Conservation (phyloP, 192 early-diverging fungal genomes). For the Irineochytrium annulatum region DNA sequence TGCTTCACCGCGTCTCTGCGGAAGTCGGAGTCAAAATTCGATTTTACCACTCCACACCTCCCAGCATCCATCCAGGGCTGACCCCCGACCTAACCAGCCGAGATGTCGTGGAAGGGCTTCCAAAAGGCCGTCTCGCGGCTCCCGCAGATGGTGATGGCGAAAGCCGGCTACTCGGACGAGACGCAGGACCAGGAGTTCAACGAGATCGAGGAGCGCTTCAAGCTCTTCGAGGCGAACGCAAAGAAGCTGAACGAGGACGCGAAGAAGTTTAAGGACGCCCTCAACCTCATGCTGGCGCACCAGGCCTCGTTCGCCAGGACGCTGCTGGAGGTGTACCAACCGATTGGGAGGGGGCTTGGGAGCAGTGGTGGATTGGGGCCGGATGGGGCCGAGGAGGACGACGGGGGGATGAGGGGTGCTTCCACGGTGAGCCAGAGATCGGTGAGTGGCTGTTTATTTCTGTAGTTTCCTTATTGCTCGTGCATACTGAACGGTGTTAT, state of each 20-base stretch:
- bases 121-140: constrained; percentile 75
- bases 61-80: too few species aligned
- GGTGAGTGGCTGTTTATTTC: too few species aligned
- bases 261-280: constrained; percentile 58
- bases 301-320: constrained; percentile 56
- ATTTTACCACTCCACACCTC: too few species aligned
- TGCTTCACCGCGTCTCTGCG: too few species aligned
- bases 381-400: constrained; percentile 31
- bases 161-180: constrained; percentile 50
- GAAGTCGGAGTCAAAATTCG: too few species aligned
- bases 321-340: constrained; percentile 51
- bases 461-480: too few species aligned
- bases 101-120: constrained; percentile 71
- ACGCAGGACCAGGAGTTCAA: constrained; percentile 67
- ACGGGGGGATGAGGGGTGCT: background rate
- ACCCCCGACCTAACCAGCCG: background rate
- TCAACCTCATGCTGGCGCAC: constrained; percentile 51
- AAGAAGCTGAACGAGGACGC: constrained; percentile 62
- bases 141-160: constrained; percentile 68
- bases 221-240: constrained; percentile 53
- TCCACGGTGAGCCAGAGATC: background rate
- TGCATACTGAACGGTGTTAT: too few species aligned
- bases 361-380: constrained; percentile 35
- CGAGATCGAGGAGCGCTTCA: constrained; percentile 56
- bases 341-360: constrained; percentile 35